Conservation (phyloP, 768 basidiomycete genomes). For the Russula dissimulans region DNA sequence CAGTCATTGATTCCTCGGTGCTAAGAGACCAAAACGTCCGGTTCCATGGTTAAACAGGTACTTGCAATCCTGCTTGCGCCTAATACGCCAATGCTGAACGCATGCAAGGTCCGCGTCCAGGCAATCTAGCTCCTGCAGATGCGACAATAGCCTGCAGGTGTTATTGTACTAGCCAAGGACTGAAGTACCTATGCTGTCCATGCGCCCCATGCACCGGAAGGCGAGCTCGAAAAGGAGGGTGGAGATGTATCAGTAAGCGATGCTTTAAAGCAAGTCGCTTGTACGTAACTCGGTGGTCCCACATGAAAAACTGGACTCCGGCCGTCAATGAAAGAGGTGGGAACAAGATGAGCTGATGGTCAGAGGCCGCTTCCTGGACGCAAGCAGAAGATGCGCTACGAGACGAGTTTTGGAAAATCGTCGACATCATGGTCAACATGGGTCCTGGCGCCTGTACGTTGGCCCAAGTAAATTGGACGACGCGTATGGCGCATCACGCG, state of each 20-base stretch:
- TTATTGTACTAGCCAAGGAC: constrained; percentile 53
- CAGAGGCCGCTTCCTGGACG: constrained; percentile 18
- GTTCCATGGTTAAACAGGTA: constrained; percentile 49
- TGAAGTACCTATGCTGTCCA: constrained; percentile 62
- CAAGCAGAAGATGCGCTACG: constrained; percentile 14
- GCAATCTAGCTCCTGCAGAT: constrained; percentile 66
- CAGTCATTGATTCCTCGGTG: background rate
- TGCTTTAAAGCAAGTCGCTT: constrained; percentile 50
- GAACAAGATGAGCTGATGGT: constrained; percentile 10
- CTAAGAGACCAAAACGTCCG: constrained; percentile 47
- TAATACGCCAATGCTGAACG: constrained; percentile 67
- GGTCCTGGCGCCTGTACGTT: constrained; percentile 47
- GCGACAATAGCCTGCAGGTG: constrained; percentile 56
- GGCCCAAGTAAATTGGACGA: constrained; percentile 33
- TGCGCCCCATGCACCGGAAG: constrained; percentile 71
- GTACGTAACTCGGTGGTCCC: background rate
- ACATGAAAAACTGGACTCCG: constrained; percentile 6
- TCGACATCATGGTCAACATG: constrained; percentile 47
- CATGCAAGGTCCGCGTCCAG: constrained; percentile 74
- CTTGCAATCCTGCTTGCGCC: constrained; percentile 65
- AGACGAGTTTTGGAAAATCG: constrained; percentile 38
- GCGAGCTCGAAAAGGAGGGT: constrained; percentile 81
- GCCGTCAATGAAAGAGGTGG: constrained; percentile 10
- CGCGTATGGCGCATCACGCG: constrained; percentile 35
- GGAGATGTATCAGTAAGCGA: constrained; percentile 78